phyloP scores from a whole-genome alignment of 345 rosid genomes.

The Ailanthus altissimus region DNA sequence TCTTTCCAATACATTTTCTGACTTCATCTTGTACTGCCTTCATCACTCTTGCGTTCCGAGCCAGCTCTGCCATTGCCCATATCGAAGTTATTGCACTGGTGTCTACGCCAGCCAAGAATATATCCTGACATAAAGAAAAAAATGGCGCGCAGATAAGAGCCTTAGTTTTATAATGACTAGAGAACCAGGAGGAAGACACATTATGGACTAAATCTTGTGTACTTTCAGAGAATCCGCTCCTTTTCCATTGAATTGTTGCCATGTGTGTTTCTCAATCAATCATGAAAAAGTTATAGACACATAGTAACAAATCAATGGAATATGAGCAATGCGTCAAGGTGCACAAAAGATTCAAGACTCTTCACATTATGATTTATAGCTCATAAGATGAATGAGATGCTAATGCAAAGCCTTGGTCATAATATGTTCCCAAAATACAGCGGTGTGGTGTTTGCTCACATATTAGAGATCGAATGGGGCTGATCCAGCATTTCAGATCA shows the following conservation, averaged over 20 bases:
- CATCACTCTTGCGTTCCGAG: conserved; percentile 41
- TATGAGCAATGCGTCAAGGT: too few species aligned
- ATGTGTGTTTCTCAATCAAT: too few species aligned
- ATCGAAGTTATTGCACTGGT: conserved; percentile 24
- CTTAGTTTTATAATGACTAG: not conserved
- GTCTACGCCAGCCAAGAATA: conserved; percentile 41
- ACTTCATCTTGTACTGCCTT: conserved; percentile 46
- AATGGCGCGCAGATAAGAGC: not conserved
- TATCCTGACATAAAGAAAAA: conserved; percentile 31
- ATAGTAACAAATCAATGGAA: too few species aligned
- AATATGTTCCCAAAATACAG: not conserved
- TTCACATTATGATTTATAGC: not conserved
- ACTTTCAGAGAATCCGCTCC: too few species aligned
- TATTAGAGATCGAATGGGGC: not conserved
- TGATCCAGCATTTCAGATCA: not conserved
- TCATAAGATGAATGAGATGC: not conserved
- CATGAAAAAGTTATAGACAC: too few species aligned
- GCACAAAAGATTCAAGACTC: too few species aligned
- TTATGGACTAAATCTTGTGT: not conserved
- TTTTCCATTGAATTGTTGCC: too few species aligned
- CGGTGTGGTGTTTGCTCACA: not conserved
- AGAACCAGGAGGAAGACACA: not conserved
- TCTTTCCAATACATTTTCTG: conserved; percentile 30
- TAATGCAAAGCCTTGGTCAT: not conserved
- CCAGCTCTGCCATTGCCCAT: conserved; percentile 55